Evolutionary conservation across 176 grass and related monocot species (phyloP), one percentile per base, ranked within the genome.

Genomic region (Musa troglodytarum): DNA sequence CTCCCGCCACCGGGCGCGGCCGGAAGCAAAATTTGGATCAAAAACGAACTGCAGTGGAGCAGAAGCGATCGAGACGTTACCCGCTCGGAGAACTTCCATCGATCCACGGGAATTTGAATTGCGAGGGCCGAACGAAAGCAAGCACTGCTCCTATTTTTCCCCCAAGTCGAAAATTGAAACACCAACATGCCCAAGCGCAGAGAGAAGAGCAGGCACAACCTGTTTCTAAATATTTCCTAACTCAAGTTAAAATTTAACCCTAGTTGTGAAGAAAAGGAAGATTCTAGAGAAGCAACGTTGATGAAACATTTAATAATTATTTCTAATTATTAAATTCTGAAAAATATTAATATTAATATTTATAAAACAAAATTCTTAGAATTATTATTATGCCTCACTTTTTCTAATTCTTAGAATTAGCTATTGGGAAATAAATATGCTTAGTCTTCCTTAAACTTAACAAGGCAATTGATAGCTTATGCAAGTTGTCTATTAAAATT

Each of bases 181-280:
- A 43, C 34, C 34, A 15, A 62, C 6, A 62, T 15, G 9, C 57
- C 57, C 57, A 8, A 62, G 13, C 1, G 57, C n/a, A 59, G 11
- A 25, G 20, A 1, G 50, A 52, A 2, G 11, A 59, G 9, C 28
- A 57, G 2, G 52, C 11, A 16, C 15, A 1, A 16, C 16, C 52
- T 20, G 34, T 65, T 66, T 66, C 52, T 19, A 65, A 29, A 12
- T 13, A 16, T 67, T 77, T 68, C 23, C 14, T 52, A 65, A 22
- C 21, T 59, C 26, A 50, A 50, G 76, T 78, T 78, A 78, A 53
- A 64, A 28, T 55, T 78, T 78, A 78, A 78, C 63, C 50, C 76
- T 26, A 28, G 9, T 28, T 24, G 12, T 78, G 50, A 8, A 43
- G 34, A 43, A 43, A 43, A 43, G 34, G 34, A 43, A 43, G 34